Evolutionary conservation across 306 rosid species (phyloP).

Genomic region (Prosopis cineraria): DNA sequence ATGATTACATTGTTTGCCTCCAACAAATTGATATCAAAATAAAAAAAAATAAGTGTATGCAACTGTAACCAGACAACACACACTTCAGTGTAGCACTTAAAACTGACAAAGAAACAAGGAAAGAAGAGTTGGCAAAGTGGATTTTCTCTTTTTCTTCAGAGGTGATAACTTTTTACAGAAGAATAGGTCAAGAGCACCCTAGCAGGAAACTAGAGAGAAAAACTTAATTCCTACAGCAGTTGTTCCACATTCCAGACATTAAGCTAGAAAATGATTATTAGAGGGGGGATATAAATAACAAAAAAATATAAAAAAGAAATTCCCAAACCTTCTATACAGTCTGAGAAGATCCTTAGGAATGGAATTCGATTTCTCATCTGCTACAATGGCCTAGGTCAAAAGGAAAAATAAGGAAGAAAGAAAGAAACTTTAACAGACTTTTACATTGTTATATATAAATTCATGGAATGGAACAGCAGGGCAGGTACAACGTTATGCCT

Average conservation of each 20-base stretch:
- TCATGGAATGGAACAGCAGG: constrained; percentile 15
- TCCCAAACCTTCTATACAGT: constrained; percentile 66
- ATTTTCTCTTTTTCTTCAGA: background rate
- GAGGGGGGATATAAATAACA: background rate
- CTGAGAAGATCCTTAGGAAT: constrained; percentile 68
- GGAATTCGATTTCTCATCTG: constrained; percentile 44
- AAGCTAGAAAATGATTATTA: constrained; percentile 16
- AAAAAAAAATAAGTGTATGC: background rate
- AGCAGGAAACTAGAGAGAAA: constrained; percentile 28
- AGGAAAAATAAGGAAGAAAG: background rate
- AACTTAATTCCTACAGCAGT: background rate
- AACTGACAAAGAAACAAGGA: background rate
- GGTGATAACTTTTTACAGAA: background rate
- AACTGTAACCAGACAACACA: constrained; percentile 13
- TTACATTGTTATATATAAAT: background rate
- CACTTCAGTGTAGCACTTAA: constrained; percentile 10
- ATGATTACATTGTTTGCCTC: no score
- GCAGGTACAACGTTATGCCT: background rate
- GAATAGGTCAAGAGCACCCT: constrained; percentile 5
- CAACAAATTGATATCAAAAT: background rate
- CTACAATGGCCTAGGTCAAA: constrained; percentile 44
- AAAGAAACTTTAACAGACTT: background rate
- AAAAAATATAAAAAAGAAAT: constrained; percentile 29
- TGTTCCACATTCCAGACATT: constrained; percentile 11
- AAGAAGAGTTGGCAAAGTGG: background rate